phyloP scores from a whole-genome alignment of 129 eudicot genomes.

The Glebionis coronaria region DNA sequence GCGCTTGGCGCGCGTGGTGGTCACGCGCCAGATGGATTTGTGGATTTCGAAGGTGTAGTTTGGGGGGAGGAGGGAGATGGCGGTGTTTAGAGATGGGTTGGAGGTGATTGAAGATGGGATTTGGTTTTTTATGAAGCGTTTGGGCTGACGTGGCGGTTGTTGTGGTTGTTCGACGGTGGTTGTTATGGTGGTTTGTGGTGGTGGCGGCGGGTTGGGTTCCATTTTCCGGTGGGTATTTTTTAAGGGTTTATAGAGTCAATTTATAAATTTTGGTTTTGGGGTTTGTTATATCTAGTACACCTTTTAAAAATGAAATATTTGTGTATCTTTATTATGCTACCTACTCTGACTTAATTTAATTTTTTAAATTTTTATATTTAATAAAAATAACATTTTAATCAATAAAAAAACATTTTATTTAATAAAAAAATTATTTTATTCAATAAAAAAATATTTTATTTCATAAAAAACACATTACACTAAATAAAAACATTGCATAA shows the following conservation, averaged over 20 bases:
- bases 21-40: conserved; percentile 70
- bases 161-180: conserved; percentile 5
- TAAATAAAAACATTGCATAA: too few relatives aligned
- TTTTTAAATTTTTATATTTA: too few relatives aligned
- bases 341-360: too few relatives aligned
- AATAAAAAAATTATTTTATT: too few relatives aligned
- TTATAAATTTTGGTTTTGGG: too few relatives aligned
- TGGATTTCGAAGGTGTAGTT: conserved; percentile 94
- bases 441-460: too few relatives aligned
- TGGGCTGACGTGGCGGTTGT: conserved; percentile 48
- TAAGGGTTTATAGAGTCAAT: conserved; percentile 1
- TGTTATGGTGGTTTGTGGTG: conserved; percentile 5
- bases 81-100: conserved; percentile 71
- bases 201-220: conserved; percentile 30
- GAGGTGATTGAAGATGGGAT: conserved; percentile 73
- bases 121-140: conserved; percentile 87
- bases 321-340: too few relatives aligned
- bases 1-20: conserved; percentile 46
- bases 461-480: too few relatives aligned
- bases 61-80: conserved; percentile 76
- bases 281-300: too few relatives aligned
- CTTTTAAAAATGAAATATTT: too few relatives aligned
- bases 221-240: conserved; percentile 20
- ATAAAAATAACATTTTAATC: too few relatives aligned
- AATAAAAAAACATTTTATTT: too few relatives aligned